Evolutionary conservation across 2,329 filamentous ascomycete genomes (phyloP).

Genomic region (Venturia oleaginea): DNA sequence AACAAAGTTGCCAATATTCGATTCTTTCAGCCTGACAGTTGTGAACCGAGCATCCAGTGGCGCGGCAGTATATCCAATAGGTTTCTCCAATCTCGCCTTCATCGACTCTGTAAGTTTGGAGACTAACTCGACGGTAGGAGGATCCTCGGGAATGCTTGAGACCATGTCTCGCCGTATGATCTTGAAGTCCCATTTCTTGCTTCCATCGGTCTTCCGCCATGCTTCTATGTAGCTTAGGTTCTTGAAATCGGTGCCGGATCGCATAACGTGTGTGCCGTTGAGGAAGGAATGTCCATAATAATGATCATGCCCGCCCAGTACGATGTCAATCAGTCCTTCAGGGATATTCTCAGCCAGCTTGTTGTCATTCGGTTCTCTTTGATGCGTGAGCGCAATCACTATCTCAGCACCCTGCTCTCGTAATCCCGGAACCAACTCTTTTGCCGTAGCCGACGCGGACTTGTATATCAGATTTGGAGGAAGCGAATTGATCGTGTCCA

Average conservation of each 20-base stretch:
- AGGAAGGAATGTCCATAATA: slow-evolving; percentile 72
- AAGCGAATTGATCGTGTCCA: slow-evolving; percentile 78
- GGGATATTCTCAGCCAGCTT: slow-evolving; percentile 68
- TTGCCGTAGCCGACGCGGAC: slow-evolving; percentile 66
- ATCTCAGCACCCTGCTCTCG: slow-evolving; percentile 73
- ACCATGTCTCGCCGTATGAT: slow-evolving; percentile 68
- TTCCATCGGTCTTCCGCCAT: slow-evolving; percentile 44
- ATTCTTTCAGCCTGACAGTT: slow-evolving; percentile 67
- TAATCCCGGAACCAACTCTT: slow-evolving; percentile 63
- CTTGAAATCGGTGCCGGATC: slow-evolving; percentile 86
- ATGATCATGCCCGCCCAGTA: slow-evolving; percentile 84
- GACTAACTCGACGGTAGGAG: slow-evolving; percentile 52
- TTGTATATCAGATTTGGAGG: slow-evolving; percentile 76
- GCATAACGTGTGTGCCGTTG: slow-evolving; percentile 73
- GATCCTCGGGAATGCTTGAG: slow-evolving; percentile 56
- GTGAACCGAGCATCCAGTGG: slow-evolving; percentile 81
- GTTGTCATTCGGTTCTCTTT: slow-evolving; percentile 80
- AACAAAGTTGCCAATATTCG: slow-evolving; percentile 83
- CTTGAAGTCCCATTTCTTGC: slow-evolving; percentile 63
- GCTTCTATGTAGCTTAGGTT: slow-evolving; percentile 83
- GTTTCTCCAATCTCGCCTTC: slow-evolving; percentile 68
- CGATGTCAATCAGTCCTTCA: slow-evolving; percentile 68
- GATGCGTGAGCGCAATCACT: slow-evolving; percentile 73
- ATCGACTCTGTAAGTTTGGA: slow-evolving; percentile 62
- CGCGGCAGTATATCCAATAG: slow-evolving; percentile 71